These are phyloP conservation scores for Trypanosomatidae sp. DNA, from an alignment of 208 protist genomes.

Conservation along the genomic window DNA sequence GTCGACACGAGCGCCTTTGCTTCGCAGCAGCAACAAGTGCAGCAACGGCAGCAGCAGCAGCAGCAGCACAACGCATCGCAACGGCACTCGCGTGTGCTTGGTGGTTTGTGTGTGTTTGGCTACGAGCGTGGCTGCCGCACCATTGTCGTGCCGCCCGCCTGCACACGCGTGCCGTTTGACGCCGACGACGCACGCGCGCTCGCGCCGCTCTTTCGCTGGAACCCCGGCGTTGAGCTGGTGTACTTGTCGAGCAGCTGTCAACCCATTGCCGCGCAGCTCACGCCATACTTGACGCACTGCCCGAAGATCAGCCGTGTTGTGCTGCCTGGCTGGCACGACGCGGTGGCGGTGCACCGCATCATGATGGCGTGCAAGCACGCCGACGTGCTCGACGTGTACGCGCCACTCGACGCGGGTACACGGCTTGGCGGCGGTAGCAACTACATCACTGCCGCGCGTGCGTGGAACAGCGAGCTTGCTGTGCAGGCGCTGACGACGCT, in stretches of 20 bases:
- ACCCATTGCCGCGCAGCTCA: constrained; percentile 54
- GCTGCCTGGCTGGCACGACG: constrained; percentile 78
- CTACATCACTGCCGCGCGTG: constrained; percentile 13
- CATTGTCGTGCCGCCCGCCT: constrained; percentile 71
- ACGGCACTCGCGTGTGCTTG: constrained; percentile 30
- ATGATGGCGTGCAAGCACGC: constrained; percentile 78
- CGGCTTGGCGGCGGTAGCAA: no score
- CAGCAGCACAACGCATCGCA: no score
- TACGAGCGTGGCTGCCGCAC: constrained; percentile 76
- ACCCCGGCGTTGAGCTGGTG: constrained; percentile 75
- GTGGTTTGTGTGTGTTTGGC: constrained; percentile 72
- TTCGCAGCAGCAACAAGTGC: no score
- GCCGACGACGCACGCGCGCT: constrained; percentile 63
- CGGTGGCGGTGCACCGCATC: constrained; percentile 71
- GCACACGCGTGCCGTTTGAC: constrained; percentile 59
- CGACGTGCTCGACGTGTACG: constrained; percentile 74
- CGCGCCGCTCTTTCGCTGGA: constrained; percentile 76
- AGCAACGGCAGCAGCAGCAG: no score
- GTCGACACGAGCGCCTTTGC: constrained; percentile 84
- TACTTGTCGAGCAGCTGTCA: constrained; percentile 81
- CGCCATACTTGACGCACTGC: constrained; percentile 43
- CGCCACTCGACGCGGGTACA: constrained; percentile 60
- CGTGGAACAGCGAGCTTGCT: constrained; percentile 79
- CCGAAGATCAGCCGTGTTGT: constrained; percentile 47
- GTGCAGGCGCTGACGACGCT: constrained; percentile 78